phyloP scores from a whole-genome alignment of 768 basidiomycete species.

The Lentinula detonsa region DNA sequence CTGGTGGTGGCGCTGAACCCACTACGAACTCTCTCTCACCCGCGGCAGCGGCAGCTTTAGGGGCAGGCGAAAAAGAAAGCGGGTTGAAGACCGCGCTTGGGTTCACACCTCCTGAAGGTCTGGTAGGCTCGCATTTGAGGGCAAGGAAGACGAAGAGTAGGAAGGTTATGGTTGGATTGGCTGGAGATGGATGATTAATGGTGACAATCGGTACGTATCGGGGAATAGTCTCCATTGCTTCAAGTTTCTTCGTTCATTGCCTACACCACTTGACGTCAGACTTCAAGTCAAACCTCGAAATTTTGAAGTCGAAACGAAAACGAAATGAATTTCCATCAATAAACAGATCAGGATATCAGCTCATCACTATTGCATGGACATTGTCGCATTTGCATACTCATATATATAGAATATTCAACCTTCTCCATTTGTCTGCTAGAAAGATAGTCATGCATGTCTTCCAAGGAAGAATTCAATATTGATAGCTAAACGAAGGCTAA shows the following conservation, averaged over 20 bases:
- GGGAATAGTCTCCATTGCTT: too few species aligned
- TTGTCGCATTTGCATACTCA: background rate
- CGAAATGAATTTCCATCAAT: background rate
- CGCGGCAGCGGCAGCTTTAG: constrained; percentile 3
- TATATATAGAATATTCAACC: background rate
- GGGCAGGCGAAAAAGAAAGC: background rate
- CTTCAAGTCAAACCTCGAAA: too few species aligned
- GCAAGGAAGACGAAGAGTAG: constrained; percentile 36
- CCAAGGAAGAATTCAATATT: too few species aligned
- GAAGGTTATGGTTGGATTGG: constrained; percentile 30
- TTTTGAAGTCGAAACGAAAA: background rate
- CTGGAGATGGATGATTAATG: constrained; percentile 19
- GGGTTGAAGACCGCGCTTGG: constrained; percentile 30
- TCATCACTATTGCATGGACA: background rate
- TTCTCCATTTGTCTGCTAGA: too few species aligned
- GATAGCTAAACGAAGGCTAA: too few species aligned
- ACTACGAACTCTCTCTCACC: background rate
- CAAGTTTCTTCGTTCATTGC: background rate
- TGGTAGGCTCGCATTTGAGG: constrained; percentile 26
- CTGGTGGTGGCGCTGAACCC: background rate
- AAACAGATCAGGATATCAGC: background rate
- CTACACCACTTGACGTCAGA: background rate
- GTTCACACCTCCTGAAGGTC: constrained; percentile 38
- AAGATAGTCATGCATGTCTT: too few species aligned
- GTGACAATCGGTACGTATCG: too few species aligned